Percentiles rank a stretch among this genome's conserved stretches.
Conservation (phyloP, 768 basidiomycete species). For the Psilocybe cyanescens region DNA sequence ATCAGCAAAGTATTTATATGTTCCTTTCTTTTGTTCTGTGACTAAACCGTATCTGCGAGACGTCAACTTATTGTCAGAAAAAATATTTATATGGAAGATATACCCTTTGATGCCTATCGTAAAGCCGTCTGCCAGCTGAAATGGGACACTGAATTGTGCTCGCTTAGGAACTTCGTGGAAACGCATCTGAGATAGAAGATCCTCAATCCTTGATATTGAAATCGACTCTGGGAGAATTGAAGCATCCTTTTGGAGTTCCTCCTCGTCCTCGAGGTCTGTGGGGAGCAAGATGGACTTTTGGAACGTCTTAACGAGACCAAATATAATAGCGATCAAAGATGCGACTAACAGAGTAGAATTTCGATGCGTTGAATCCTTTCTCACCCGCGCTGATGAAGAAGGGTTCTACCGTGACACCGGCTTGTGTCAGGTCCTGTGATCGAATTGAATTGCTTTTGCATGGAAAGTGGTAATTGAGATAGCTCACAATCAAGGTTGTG, state of each 20-base stretch:
- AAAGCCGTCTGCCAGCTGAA: conserved; percentile 76
- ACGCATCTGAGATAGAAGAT: conserved; percentile 79
- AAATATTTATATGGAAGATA: not conserved
- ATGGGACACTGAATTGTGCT: conserved; percentile 78
- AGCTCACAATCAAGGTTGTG: conserved; percentile 68
- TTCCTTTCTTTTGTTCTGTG: conserved; percentile 84
- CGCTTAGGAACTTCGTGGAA: conserved; percentile 86
- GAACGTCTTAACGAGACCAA: conserved; percentile 4
- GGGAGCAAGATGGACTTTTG: conserved; percentile 65
- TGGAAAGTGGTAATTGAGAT: not conserved
- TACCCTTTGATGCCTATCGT: conserved; percentile 84
- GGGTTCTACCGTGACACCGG: conserved; percentile 80
- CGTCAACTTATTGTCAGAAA: conserved; percentile 10
- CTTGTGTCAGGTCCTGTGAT: conserved; percentile 76
- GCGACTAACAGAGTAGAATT: conserved; percentile 75
- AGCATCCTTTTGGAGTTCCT: conserved; percentile 45
- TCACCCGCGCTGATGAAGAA: conserved; percentile 83
- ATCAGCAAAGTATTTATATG: conserved; percentile 84
- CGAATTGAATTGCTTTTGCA: not conserved
- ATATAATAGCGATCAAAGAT: not conserved
- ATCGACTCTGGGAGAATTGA: conserved; percentile 67
- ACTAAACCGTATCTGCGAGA: conserved; percentile 78
- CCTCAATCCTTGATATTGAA: conserved; percentile 78
- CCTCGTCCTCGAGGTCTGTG: conserved; percentile 54
- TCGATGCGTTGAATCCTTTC: conserved; percentile 69